A percentile compares a stretch with the other conserved stretches of the same genome.
phyloP scores from a whole-genome alignment of 306 rosid species.

The Corylus avellana region DNA sequence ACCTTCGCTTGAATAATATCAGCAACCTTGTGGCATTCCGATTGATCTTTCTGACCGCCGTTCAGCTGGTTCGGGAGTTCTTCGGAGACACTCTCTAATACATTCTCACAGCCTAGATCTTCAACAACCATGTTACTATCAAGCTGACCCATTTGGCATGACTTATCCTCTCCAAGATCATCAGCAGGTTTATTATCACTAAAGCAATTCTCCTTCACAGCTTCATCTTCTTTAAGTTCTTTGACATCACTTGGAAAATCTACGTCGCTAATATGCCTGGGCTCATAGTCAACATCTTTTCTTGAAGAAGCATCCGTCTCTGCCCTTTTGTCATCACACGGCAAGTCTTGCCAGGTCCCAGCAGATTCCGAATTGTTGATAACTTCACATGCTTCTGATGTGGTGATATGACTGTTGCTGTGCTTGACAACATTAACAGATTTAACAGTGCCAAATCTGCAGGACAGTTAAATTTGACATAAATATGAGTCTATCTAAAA shows the following conservation, averaged over 20 bases:
- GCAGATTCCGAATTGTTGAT: slow-evolving; percentile 31
- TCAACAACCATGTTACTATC: slow-evolving; percentile 26
- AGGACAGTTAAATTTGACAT: slow-evolving; percentile 26
- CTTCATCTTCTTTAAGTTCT: slow-evolving; percentile 40
- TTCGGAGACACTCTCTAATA: slow-evolving; percentile 11
- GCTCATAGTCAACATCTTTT: slow-evolving; percentile 14
- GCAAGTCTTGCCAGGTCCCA: slow-evolving; percentile 20
- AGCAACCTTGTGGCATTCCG: slow-evolving; percentile 29
- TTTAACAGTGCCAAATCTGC: slow-evolving; percentile 84
- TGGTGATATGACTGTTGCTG: slow-evolving; percentile 24
- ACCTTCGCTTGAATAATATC: slow-evolving; percentile 27
- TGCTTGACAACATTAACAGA: slow-evolving; percentile 67
- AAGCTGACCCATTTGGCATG: slow-evolving; percentile 37
- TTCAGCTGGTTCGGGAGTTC: slow-evolving; percentile 36
- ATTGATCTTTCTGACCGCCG: slow-evolving; percentile 32
- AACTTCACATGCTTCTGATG: slow-evolving; percentile 33
- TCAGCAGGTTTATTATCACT: slow-evolving; percentile 32
- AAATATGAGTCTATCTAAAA: neutral
- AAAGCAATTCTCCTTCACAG: slow-evolving; percentile 9
- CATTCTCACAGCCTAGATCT: slow-evolving; percentile 20
- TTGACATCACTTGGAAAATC: slow-evolving; percentile 11
- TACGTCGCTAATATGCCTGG: slow-evolving; percentile 24
- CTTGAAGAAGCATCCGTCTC: slow-evolving; percentile 32
- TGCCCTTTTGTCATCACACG: slow-evolving; percentile 7
- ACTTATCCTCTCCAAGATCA: slow-evolving; percentile 22